Evolutionary conservation across 1,284 basidiomycete species (phyloP).

Genomic region (Malassezia psittaci): DNA sequence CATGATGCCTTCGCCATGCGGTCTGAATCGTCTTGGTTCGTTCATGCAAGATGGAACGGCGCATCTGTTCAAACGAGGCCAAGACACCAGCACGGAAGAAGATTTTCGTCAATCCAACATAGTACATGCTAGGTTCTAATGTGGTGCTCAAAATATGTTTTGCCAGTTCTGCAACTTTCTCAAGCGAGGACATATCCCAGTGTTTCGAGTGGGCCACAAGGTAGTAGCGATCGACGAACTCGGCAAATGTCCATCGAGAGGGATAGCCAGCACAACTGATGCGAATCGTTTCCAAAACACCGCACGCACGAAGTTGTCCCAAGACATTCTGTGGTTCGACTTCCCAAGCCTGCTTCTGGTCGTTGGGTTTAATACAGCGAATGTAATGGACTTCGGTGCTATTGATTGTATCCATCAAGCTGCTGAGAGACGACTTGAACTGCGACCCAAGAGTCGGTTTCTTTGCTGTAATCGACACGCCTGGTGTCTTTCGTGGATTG

Average conservation of each 20-base stretch:
- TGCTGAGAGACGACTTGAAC: constrained; percentile 89
- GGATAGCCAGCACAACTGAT: constrained; percentile 99
- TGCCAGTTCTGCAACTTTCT: constrained; percentile 65
- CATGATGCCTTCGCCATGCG: constrained; percentile 79
- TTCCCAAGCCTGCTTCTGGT: constrained; percentile 90
- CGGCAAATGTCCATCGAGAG: constrained; percentile 95
- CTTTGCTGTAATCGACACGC: constrained; percentile 54
- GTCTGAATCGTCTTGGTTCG: constrained; percentile 94
- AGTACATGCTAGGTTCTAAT: constrained; percentile 91
- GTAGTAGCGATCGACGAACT: constrained; percentile 98
- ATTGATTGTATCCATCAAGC: constrained; percentile 92
- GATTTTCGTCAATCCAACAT: constrained; percentile 91
- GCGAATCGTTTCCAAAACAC: constrained; percentile 96
- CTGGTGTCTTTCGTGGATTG: constrained; percentile 18
- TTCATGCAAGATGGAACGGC: constrained; percentile 73
- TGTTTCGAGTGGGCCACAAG: constrained; percentile 80
- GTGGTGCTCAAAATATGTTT: constrained; percentile 72
- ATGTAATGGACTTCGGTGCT: constrained; percentile 99
- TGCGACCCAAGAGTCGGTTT: constrained; percentile 97
- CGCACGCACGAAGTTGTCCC: constrained; percentile 89
- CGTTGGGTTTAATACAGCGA: constrained; percentile 98
- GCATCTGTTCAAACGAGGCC: constrained; percentile 83
- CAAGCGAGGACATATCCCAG: constrained; percentile 56
- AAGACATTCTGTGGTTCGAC: constrained; percentile 92
- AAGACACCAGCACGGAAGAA: constrained; percentile 99